These are phyloP conservation scores for Vitis hybrid DNA, from an alignment of 177 flowering plant genomes.

Conservation along the genomic window DNA sequence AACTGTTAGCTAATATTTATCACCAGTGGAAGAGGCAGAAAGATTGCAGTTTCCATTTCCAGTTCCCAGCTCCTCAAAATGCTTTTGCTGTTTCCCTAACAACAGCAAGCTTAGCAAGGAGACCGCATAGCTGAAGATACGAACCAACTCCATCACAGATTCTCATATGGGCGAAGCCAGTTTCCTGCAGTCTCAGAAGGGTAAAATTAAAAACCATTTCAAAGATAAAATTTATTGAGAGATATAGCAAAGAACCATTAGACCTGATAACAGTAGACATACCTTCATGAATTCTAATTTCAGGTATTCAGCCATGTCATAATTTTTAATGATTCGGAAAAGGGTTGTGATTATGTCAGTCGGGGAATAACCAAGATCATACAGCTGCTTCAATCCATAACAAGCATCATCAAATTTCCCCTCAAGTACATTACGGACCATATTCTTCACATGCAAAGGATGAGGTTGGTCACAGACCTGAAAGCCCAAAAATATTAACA, in stretches of 20 bases:
- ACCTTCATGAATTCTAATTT: conserved; percentile 98
- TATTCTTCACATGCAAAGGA: conserved; percentile 93
- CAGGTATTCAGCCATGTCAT: conserved; percentile 96
- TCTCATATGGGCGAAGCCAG: conserved; percentile 99
- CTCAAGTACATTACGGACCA: conserved; percentile 78
- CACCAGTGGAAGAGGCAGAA: no score
- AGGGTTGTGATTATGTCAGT: conserved; percentile 96
- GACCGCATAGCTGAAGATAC: conserved; percentile 89
- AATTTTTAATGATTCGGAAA: conserved; percentile 88
- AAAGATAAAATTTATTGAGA: background rate
- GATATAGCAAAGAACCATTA: background rate
- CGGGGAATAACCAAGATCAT: conserved; percentile 95
- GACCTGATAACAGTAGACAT: background rate
- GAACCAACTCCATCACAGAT: conserved; percentile 99
- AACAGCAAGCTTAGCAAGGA: conserved; percentile 82
- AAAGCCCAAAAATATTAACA: conserved; percentile 2
- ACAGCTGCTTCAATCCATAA: conserved; percentile 83
- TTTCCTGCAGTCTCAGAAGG: conserved; percentile 58
- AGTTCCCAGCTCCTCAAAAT: conserved; percentile 26
- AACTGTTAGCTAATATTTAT: no score
- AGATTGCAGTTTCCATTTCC: background rate
- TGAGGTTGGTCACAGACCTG: conserved; percentile 99
- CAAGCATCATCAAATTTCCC: conserved; percentile 97
- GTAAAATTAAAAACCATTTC: background rate
- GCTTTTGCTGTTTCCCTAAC: conserved; percentile 91